phyloP scores from a whole-genome alignment of 192 early-diverging fungal genomes.

The Linnemannia elongata region DNA sequence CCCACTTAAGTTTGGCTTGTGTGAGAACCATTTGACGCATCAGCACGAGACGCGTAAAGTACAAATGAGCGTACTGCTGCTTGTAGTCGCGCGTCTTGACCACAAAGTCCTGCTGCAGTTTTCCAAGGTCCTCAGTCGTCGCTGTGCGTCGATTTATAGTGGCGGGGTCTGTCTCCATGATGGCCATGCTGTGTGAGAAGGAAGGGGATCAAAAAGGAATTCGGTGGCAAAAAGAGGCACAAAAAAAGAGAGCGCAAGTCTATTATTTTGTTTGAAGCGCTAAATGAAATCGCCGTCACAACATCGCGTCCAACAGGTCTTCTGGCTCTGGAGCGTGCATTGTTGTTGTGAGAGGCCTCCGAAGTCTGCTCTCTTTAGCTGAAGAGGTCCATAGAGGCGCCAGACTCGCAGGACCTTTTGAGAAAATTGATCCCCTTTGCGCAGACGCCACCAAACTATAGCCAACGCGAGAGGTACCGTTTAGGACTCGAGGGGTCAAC shows the following conservation, averaged over 20 bases:
- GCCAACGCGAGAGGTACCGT: background rate
- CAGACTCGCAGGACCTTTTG: background rate
- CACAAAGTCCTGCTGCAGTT: conserved; percentile 62
- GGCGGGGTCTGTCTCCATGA: conserved; percentile 26
- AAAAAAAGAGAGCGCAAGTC: background rate
- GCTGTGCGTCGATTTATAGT: conserved; percentile 37
- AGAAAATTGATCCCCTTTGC: conserved; percentile 5
- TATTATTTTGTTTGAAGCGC: conserved; percentile 11
- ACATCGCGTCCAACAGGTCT: background rate
- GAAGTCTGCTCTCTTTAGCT: background rate
- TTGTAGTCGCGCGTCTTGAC: conserved; percentile 75
- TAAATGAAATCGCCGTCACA: conserved; percentile 15
- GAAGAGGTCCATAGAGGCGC: background rate
- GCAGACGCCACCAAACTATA: background rate
- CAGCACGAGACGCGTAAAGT: conserved; percentile 79
- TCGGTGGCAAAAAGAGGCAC: background rate
- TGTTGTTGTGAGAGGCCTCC: background rate
- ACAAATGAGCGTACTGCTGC: conserved; percentile 90
- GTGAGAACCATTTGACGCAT: conserved; percentile 73
- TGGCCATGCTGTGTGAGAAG: conserved; percentile 13
- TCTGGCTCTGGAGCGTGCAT: background rate
- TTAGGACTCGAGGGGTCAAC: background rate
- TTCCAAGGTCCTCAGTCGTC: conserved; percentile 24
- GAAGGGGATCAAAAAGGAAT: background rate
- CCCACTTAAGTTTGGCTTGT: conserved; percentile 72